phyloP scores from a whole-genome alignment of 2,329 filamentous ascomycete genomes.

The Arthrinium phaeospermum region DNA sequence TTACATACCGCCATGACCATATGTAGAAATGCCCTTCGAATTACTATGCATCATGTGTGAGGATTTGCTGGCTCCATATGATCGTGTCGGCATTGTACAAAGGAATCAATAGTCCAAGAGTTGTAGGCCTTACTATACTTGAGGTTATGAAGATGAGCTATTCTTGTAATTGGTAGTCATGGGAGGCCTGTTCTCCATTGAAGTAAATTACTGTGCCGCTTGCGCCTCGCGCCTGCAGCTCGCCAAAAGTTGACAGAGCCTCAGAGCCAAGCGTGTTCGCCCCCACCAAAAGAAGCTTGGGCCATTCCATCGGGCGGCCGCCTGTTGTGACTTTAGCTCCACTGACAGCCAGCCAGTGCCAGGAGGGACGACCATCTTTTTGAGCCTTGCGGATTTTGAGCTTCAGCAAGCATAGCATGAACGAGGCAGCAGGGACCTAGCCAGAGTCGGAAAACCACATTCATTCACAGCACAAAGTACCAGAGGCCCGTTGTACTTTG shows the following conservation, averaged over 20 bases:
- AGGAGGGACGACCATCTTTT: constrained; percentile 1
- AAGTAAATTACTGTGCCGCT: neutral
- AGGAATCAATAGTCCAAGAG: neutral
- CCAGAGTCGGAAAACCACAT: neutral
- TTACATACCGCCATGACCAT: neutral
- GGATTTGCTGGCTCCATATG: neutral
- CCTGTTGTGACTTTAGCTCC: constrained; percentile 3
- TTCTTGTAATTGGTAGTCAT: neutral
- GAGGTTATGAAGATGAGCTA: neutral
- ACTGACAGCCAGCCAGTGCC: neutral
- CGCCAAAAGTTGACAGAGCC: neutral
- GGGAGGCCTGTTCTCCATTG: neutral
- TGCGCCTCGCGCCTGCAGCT: neutral
- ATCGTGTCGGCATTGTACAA: neutral
- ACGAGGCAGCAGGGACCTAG: neutral
- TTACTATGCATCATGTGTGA: neutral
- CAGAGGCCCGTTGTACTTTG: neutral
- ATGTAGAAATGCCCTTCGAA: neutral
- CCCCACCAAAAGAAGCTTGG: constrained; percentile 4
- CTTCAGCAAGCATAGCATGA: constrained; percentile 9
- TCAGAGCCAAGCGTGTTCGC: neutral
- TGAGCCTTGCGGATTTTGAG: constrained; percentile 5
- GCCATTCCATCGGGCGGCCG: constrained; percentile 11
- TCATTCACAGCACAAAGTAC: neutral
- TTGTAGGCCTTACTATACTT: neutral